A percentile compares a stretch with the other conserved stretches of the same genome.
Evolutionary conservation across 257 asterid genomes (phyloP).

Genomic region (Penstemon barbatus): DNA sequence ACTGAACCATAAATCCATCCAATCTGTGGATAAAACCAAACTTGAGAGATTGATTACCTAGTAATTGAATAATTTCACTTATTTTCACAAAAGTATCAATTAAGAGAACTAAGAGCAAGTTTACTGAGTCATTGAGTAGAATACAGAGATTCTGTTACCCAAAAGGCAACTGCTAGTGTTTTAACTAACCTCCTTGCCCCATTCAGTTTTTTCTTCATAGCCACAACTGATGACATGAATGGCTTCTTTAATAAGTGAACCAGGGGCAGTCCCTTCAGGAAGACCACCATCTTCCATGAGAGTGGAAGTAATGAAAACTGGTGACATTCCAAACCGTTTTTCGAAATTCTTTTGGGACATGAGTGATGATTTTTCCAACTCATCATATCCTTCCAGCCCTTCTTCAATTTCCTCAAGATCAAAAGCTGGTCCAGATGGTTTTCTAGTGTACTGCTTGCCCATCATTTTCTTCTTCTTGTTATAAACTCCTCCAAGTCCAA

Average conservation of each 20-base stretch:
- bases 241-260: conserved; percentile 75
- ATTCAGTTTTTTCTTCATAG: conserved; percentile 87
- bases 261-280: conserved; percentile 62
- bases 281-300: conserved; percentile 84
- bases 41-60: not conserved
- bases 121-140: not conserved
- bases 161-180: not conserved
- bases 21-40: conserved; percentile 45
- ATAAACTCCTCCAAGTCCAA: conserved; percentile 49
- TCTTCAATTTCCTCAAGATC: conserved; percentile 89
- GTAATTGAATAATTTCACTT: not conserved
- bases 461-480: conserved; percentile 68
- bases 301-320: conserved; percentile 75
- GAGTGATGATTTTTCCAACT: conserved; percentile 80
- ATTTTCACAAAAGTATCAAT: not conserved
- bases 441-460: conserved; percentile 63
- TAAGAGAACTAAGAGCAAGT: not conserved
- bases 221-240: conserved; percentile 87
- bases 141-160: not conserved
- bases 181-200: conserved; percentile 78
- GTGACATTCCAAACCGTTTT: conserved; percentile 82
- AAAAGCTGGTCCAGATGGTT: conserved; percentile 52
- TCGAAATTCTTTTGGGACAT: conserved; percentile 86
- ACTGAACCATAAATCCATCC: conserved; percentile 91
- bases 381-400: conserved; percentile 88